Evolutionary conservation across 768 basidiomycete species (phyloP), one percentile per base, ranked within the genome.

Genomic region (Termitomyces titanicus): DNA sequence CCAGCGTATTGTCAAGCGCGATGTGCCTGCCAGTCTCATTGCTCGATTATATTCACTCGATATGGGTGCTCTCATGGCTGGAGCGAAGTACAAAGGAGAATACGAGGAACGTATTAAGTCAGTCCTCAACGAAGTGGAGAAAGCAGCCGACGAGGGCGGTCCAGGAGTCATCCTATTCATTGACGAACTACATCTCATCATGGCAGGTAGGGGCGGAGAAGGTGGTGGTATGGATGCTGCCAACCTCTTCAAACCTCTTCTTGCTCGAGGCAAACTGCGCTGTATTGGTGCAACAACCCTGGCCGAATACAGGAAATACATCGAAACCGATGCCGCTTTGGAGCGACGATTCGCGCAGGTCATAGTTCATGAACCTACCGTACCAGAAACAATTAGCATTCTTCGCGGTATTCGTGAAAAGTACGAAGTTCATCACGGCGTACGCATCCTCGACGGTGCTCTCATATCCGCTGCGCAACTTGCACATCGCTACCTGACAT

Each of bases 101-200:
- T 99, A 94, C 70, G 95, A 98, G 72, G 95, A 98, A 68, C 89
- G 95, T 38, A 85, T 98, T 73, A 98, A 97, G 69, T 74, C 87
- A 11, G 92, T 98, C 52, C 73, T 99, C 54, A 86, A 88, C 68
- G 96, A 98, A 72, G 86, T 98, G 58, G 95, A 98, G 70, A 94
- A 95, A 72, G 82, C 89, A 0, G 75, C 86, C 0, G 84, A 88
- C 24, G 84, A 90, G 43, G 84, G 79, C 27, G 87, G 90, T 39
- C 80, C 81, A 5, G 84, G 85, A 17, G 81, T 98, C 63, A 92
- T 98, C 58, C 83, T 99, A 35, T 98, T 98, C 79, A 85, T 98
- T 61, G 95, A 99, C 63, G 96, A 98, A 68, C 70, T 93, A 24
- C 94, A 98, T 68, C 85, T 97, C 39, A 88, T 98, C 72, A 94